Base-by-base conservation (phyloP, 768 basidiomycete genomes). In the Pleurotus eryngii region DNA sequence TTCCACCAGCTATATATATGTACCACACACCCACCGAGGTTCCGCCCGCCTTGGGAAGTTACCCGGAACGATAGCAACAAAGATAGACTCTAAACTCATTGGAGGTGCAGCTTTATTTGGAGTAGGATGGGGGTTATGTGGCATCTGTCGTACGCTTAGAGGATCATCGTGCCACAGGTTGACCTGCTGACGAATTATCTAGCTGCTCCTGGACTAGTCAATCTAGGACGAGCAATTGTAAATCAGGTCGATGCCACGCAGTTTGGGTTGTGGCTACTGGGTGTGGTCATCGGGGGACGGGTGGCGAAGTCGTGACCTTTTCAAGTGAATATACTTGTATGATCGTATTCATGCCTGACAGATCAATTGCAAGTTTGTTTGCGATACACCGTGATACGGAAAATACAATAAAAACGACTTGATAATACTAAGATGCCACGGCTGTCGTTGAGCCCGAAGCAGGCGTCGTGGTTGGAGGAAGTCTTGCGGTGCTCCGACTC, bases 131-230 rank as follows among this genome's bases (percentile, higher is more conserved):
- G 85, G 81, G 4, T 63, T 82, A 39, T 70, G 76, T 54, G 85
- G 85, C 35, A 68, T 86, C 48, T 87, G 85, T 67, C 85, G 85
- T 86, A 68, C 65, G 85, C 73, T 15, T 22, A 20, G 45, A 37
- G 40, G 51, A n/a, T 11, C 18, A 17, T 56, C 40, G 37, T 7
- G 43, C 18, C 20, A 14, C 24, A 35, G 38, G 26, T 50, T 47
- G 17, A 50, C 17, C 53, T 18, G 35, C 17, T 56, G 17, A 47
- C 50, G 27, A 47, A n/a, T 3, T 2, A 11, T 22, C 20, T 58
- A 87, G 85, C 83, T 58, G 85, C 84, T 15, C 84, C 85, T 7
- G 83, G 72, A n/a, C 69, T 87, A 15, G 77, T 86, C 30, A 86
- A 85, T 63, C 64, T 86, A 24, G 85, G 85, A 24, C 73, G 77